phyloP scores from a whole-genome alignment of 345 rosid genomes.

The Gossypium anomalum region DNA sequence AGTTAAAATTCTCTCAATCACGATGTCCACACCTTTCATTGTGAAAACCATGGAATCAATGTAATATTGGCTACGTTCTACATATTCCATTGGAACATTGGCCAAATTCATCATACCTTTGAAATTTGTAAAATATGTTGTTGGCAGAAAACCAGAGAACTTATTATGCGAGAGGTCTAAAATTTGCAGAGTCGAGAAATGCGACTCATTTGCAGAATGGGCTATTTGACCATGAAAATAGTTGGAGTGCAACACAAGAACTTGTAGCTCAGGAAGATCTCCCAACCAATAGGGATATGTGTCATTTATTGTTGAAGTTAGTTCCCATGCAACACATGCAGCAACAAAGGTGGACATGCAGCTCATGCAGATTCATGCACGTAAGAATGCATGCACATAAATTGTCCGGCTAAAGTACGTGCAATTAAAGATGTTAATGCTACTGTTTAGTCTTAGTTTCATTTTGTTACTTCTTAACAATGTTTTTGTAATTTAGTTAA shows the following conservation, averaged over 20 bases:
- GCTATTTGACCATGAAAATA: background rate
- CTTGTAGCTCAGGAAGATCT: background rate
- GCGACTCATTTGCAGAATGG: background rate
- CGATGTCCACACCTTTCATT: background rate
- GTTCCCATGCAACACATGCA: no score
- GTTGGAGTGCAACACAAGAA: background rate
- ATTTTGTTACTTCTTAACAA: no score
- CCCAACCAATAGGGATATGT: background rate
- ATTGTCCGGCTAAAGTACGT: no score
- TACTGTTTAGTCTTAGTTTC: no score
- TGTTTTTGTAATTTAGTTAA: no score
- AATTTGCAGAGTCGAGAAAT: background rate
- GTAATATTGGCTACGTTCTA: background rate
- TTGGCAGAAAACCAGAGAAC: background rate
- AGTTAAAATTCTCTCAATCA: constrained; percentile 6
- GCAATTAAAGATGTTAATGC: no score
- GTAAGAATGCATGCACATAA: no score
- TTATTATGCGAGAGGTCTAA: background rate
- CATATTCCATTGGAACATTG: background rate
- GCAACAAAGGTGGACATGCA: no score
- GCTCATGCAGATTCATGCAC: no score
- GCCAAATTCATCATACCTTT: background rate
- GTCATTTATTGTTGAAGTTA: no score
- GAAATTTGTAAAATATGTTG: background rate
- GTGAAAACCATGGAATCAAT: background rate